Percentiles rank a stretch among this genome's conserved stretches.
These are phyloP conservation scores for Colletotrichum truncatum DNA, from an alignment of 2,329 filamentous ascomycete species.

Conservation along the genomic window DNA sequence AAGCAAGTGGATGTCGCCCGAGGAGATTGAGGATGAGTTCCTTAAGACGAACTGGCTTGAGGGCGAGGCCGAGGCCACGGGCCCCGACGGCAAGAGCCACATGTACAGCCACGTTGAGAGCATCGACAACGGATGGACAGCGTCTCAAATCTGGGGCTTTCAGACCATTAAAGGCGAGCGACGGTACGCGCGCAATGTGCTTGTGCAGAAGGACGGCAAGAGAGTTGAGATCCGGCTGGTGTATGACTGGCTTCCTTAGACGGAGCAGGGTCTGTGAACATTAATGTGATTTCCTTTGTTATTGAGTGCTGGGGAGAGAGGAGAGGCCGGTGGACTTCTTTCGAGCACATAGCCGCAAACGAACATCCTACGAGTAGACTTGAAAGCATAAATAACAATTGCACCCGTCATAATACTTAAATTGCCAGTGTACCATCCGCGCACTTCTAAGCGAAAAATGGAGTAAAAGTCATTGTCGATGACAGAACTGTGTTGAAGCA, in stretches of 20 bases:
- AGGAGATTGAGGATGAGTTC: conserved; percentile 63
- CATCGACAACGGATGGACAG: conserved; percentile 62
- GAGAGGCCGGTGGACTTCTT: not conserved
- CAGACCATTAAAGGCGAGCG: conserved; percentile 61
- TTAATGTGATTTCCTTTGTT: conserved; percentile 9
- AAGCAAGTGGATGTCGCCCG: conserved; percentile 58
- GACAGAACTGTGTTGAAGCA: conserved; percentile 40
- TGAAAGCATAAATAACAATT: conserved; percentile 10
- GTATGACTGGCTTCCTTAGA: conserved; percentile 57
- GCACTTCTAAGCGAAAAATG: not conserved
- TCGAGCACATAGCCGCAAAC: not conserved
- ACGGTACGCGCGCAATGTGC: conserved; percentile 61
- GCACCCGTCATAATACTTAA: not conserved
- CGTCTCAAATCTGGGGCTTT: conserved; percentile 70
- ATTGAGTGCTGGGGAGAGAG: not conserved
- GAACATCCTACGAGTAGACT: conserved; percentile 1
- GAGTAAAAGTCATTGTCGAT: not conserved
- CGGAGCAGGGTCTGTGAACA: conserved; percentile 23
- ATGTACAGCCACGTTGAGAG: conserved; percentile 72
- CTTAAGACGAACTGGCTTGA: conserved; percentile 68
- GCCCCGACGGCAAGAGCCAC: conserved; percentile 67
- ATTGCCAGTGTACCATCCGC: not conserved
- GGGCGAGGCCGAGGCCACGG: conserved; percentile 59
- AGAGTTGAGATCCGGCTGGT: conserved; percentile 61
- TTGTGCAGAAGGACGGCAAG: conserved; percentile 60